Evolutionary conservation across 202 grass and related monocot species (phyloP).

Genomic region (Zizania palustris): DNA sequence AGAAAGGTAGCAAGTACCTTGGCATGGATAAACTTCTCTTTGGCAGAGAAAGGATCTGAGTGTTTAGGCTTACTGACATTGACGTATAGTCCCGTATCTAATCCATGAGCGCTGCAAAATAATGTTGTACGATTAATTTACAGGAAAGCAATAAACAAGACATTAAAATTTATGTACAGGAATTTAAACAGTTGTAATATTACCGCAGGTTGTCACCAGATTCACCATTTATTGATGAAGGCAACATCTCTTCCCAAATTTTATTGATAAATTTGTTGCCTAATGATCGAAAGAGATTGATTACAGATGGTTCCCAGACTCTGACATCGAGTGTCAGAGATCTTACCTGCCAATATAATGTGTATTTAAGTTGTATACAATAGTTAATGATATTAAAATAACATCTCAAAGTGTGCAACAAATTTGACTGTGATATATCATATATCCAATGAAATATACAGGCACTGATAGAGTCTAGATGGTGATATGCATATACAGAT

Average conservation of each 20-base stretch:
- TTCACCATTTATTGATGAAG: conserved; percentile 50
- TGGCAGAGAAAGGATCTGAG: conserved; percentile 76
- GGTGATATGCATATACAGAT: conserved; percentile 1
- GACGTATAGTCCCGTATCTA: conserved; percentile 41
- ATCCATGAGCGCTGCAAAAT: conserved; percentile 63
- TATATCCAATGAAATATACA: conserved; percentile 21
- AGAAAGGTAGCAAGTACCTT: conserved; percentile 61
- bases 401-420: conserved; percentile 9
- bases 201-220: conserved; percentile 63
- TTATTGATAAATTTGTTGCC: conserved; percentile 92
- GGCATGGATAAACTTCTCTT: conserved; percentile 94
- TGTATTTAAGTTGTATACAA: conserved; percentile 14
- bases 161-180: conserved; percentile 8
- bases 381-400: conserved; percentile 27
- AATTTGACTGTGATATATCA: conserved; percentile 1
- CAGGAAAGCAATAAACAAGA: conserved; percentile 35
- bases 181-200: conserved; percentile 23
- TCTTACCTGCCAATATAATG: conserved; percentile 71
- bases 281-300: conserved; percentile 90
- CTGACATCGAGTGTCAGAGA: conserved; percentile 94
- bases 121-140: conserved; percentile 35
- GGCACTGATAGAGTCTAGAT: not conserved
- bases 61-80: conserved; percentile 72
- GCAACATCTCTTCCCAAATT: conserved; percentile 88
- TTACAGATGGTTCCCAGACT: conserved; percentile 96